Percentiles rank a stretch among this genome's conserved stretches.
Evolutionary conservation across 176 grass and related monocot species (phyloP).

Genomic region (Aegilops speltoides): DNA sequence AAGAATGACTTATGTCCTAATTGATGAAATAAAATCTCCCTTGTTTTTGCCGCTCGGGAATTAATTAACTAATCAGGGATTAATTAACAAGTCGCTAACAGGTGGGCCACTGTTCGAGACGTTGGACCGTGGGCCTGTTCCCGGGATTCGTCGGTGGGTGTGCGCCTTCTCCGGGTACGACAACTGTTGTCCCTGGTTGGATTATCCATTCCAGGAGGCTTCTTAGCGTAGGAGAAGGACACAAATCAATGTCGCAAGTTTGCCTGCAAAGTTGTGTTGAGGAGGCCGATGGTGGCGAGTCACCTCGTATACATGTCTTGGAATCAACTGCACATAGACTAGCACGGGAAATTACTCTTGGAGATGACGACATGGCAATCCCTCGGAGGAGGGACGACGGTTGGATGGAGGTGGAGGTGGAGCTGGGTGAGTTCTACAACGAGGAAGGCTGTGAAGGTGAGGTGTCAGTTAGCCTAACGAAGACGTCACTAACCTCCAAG

Average conservation of each 20-base stretch:
- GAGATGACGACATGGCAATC: neutral
- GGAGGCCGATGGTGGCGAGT: neutral
- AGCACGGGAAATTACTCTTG: neutral
- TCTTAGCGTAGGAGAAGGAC: neutral
- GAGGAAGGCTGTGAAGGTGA: conserved; percentile 29
- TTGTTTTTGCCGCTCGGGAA: too few species aligned
- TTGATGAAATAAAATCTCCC: too few species aligned
- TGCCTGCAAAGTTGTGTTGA: conserved; percentile 17
- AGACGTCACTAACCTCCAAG: neutral
- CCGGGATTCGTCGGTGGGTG: too few species aligned
- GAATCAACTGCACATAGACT: neutral
- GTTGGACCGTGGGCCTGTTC: too few species aligned
- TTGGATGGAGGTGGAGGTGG: conserved; percentile 64
- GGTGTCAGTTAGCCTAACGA: conserved; percentile 6
- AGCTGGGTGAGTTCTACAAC: conserved; percentile 42
- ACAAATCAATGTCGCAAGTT: neutral
- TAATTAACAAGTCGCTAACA: too few species aligned
- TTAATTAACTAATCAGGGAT: too few species aligned
- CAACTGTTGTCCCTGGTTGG: too few species aligned
- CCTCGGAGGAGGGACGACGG: conserved; percentile 20
- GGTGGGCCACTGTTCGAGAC: too few species aligned
- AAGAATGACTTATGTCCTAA: too few species aligned
- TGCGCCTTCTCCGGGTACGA: too few species aligned
- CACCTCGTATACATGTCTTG: neutral
- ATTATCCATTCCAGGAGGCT: neutral